Base-by-base conservation (phyloP, 2,329 filamentous ascomycete species). In the Fusarium sp. region DNA sequence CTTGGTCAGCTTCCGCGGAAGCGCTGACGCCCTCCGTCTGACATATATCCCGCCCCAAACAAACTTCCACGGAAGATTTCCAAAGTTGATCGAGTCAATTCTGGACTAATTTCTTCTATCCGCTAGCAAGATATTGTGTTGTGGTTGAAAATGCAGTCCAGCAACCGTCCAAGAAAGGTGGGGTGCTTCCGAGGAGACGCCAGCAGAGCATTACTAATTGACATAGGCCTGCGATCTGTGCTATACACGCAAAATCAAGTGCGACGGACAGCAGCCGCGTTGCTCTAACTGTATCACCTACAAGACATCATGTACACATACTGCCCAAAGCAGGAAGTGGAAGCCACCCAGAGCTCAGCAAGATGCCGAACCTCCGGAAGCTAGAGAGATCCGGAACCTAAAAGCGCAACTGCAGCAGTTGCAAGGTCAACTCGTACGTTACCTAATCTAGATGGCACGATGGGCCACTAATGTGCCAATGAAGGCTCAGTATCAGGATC, bases 1-100 rank as follows among this genome's bases (percentile, higher is more conserved):
- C 27, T 63, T 63, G 58, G 56, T 63, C 27, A 63, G 59, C 59
- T 42, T 63, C 59, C 59, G 56, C 41, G 57, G 59, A 63, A 63
- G 59, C 25, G 10, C 25, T 62, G 14, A 21, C 21, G 6, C 47
- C 23, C 18, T 21, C 30, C n/a, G 4, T 27, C 34, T 12, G 25
- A 10, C 18, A 63, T 41, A 55, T 58, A 34, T 28, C 14, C 13
- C 10, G 7, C 32, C 14, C 4, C 12, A 14, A 3, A 10, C 14
- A 28, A 28, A n/a, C 41, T 20, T 55, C 57, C 59, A n/a, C 11
- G 46, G 41, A 62, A 23, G 16, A 28, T 13, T 7, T 30, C 13
- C n/a, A 16, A n/a, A 27, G 4, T 5, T 23, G 14, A 10, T 16
- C 3, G 7, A 27, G 2, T 16, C 3, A 8, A 25, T 10, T 3